Conservation (phyloP, 257 asterid species). For the Coffea canephora region DNA sequence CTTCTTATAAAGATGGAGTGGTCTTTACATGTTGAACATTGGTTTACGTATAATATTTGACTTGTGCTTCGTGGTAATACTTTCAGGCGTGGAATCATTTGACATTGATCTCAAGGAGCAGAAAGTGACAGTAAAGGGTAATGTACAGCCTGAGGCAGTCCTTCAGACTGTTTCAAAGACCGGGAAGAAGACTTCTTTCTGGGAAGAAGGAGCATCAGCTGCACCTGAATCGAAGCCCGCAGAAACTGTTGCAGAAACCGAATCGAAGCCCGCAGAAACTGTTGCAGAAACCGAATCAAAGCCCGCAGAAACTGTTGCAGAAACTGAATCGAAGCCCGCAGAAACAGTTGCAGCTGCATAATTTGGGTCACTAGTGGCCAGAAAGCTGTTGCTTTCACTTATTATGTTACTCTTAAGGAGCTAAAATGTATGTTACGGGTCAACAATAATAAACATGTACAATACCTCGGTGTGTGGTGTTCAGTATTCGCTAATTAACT, state of each 20-base stretch:
- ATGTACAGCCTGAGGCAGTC: slow-evolving; percentile 73
- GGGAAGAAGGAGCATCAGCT: slow-evolving; percentile 49
- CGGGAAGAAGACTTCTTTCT: slow-evolving; percentile 78
- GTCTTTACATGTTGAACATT: too few relatives aligned
- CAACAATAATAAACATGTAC: not conserved
- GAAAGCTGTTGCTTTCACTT: not conserved
- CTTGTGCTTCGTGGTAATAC: not conserved
- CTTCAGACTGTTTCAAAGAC: slow-evolving; percentile 85
- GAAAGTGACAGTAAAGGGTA: slow-evolving; percentile 81
- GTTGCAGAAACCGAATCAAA: too few relatives aligned
- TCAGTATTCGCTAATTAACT: not conserved
- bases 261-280: not conserved
- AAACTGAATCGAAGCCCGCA: too few relatives aligned
- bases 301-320: too few relatives aligned
- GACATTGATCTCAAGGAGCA: slow-evolving; percentile 78
- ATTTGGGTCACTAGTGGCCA: not conserved
- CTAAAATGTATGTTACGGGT: slow-evolving; percentile 1
- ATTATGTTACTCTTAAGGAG: not conserved
- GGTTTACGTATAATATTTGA: not conserved
- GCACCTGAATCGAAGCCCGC: slow-evolving; percentile 15
- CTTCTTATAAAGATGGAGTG: too few relatives aligned
- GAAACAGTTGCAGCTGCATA: slow-evolving; percentile 35
- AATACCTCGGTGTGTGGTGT: not conserved
- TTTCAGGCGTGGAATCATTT: slow-evolving; percentile 73
- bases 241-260: not conserved